Conservation (phyloP, 805 yeast species). For the Schwanniomyces pseudopolymorphus region DNA sequence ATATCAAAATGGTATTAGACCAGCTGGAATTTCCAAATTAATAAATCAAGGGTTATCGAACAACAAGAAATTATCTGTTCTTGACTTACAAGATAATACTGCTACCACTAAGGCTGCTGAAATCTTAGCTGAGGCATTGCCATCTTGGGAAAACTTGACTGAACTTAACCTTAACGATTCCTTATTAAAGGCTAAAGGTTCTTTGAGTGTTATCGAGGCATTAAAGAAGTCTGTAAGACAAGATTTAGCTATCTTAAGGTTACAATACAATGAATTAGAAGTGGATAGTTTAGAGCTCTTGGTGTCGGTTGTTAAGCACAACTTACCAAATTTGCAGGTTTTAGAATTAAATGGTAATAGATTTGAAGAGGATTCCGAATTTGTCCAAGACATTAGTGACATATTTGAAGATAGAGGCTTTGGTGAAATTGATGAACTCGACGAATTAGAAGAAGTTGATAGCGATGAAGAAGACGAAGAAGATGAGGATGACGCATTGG, state of each 20-base stretch:
- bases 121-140: constrained; percentile 43
- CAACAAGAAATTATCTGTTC: constrained; percentile 57
- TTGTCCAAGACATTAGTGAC: constrained; percentile 57
- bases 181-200: constrained; percentile 77
- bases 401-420: constrained; percentile 69
- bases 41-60: constrained; percentile 68
- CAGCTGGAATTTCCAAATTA: constrained; percentile 79
- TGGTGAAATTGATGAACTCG: constrained; percentile 89
- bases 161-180: constrained; percentile 91
- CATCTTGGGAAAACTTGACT: constrained; percentile 61
- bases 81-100: constrained; percentile 95
- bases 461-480: constrained; percentile 69
- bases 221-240: constrained; percentile 39
- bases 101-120: constrained; percentile 73
- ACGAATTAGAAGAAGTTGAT: constrained; percentile 85
- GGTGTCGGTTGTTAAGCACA: constrained; percentile 49
- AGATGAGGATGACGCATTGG: constrained; percentile 53
- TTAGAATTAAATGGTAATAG: constrained; percentile 93
- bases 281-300: constrained; percentile 61
- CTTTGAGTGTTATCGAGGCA: constrained; percentile 51
- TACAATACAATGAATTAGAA: constrained; percentile 89
- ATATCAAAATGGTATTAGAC: constrained; percentile 97
- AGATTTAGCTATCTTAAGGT: constrained; percentile 57
- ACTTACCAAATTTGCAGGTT: constrained; percentile 57
- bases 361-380: constrained; percentile 83